phyloP scores from a whole-genome alignment of 306 rosid species.

The Biancaea sappan region DNA sequence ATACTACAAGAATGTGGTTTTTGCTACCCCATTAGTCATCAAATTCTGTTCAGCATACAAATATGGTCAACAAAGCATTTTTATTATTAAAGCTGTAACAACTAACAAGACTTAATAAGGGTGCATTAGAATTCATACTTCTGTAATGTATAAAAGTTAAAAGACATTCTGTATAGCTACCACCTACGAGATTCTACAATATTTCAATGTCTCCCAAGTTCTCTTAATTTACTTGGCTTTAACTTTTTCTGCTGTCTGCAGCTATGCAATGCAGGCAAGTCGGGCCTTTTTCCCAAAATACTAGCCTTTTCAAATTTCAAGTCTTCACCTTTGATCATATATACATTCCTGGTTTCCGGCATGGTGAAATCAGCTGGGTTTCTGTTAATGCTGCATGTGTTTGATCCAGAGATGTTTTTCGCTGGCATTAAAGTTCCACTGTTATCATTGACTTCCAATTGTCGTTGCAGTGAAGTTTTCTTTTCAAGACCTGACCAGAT shows the following conservation, averaged over 20 bases:
- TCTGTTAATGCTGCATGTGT: constrained; percentile 62
- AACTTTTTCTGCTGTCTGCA: constrained; percentile 56
- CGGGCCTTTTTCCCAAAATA: constrained; percentile 41
- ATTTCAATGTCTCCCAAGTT: constrained; percentile 44
- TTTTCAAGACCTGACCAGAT: constrained; percentile 35
- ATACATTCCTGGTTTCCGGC: constrained; percentile 65
- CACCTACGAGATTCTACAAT: constrained; percentile 51
- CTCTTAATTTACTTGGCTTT: constrained; percentile 53
- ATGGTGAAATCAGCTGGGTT: constrained; percentile 92
- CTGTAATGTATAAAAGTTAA: constrained; percentile 7
- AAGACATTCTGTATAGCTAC: constrained; percentile 42
- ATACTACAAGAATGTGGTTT: no score
- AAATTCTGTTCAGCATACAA: neutral
- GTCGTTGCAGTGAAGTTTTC: constrained; percentile 43
- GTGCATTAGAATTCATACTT: constrained; percentile 13
- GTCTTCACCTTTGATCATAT: constrained; percentile 92
- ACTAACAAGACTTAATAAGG: neutral
- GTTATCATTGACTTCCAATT: constrained; percentile 41
- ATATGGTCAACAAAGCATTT: neutral
- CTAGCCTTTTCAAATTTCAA: constrained; percentile 54
- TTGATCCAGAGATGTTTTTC: constrained; percentile 42
- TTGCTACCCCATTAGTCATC: neutral
- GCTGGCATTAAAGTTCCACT: constrained; percentile 46
- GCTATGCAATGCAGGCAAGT: constrained; percentile 37
- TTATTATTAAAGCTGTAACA: constrained; percentile 5